Base-by-base conservation (phyloP, 345 rosid genomes). In the Populus pruinosa region DNA sequence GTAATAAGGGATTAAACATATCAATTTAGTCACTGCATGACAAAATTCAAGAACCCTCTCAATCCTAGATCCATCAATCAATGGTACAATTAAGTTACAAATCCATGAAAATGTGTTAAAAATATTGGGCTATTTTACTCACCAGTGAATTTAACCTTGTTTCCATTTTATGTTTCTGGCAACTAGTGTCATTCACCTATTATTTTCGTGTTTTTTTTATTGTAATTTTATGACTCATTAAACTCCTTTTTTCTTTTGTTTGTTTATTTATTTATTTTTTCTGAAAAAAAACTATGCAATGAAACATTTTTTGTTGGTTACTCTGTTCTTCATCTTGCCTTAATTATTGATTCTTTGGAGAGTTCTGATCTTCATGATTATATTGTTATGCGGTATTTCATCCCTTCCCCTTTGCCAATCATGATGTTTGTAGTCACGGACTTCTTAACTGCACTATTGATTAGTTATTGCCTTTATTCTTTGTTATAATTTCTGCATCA, bases 1-100 rank as follows among this genome's bases (percentile, higher is more conserved):
- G 99, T 92, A 83, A 38, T 29, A 66, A 67, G 50, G 39, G 27
- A 31, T n/a, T 18, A 18, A 29, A 27, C 69, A 23, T 17, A 29
- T 66, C 35, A 11, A 29, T 66, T 59, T 23, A 59, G 25, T 59
- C 63, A 23, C 27, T 0, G 63, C 27, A 18, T 59, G 25, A 6
- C 12, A 59, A 59, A 43, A 43, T 21, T 59, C 25, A 7, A 23
- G n/a, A 16, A 59, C 27, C 9, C 3, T 59, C 63, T 59, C 63
- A 59, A 21, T 59, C 63, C 63, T 59, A 43, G 47, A 43, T 43
- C 47, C 47, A 43, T 43, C 47, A 43, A 10, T 43, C 47, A 41
- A 41, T 41, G 2, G 14, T 41, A 41, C 47, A 43, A 43, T 43
- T 43, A 43, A 43, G 47, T 13, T 10, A 43, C 47, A 43, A 43